A percentile compares a stretch with the other conserved stretches of the same genome.
These are phyloP conservation scores for Taphrina sp. DNA, from an alignment of 1,139 yeast genomes.

Conservation along the genomic window DNA sequence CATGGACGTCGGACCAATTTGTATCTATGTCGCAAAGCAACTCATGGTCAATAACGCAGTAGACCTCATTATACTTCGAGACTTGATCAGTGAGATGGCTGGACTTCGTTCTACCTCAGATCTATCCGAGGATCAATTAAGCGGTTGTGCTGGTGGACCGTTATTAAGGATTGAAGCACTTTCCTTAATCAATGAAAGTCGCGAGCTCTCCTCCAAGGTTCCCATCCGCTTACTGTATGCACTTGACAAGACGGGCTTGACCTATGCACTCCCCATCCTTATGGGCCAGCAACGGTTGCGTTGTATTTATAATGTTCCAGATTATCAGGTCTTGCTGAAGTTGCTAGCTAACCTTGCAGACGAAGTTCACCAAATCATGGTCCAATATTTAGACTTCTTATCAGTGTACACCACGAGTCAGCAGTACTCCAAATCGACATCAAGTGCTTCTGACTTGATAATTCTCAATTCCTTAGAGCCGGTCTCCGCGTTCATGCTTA, in stretches of 20 bases:
- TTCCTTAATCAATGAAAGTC: slow-evolving; percentile 59
- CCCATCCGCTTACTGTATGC: slow-evolving; percentile 56
- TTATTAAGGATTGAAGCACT: slow-evolving; percentile 59
- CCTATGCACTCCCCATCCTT: slow-evolving; percentile 65
- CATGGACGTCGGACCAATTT: slow-evolving; percentile 48
- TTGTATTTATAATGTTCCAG: slow-evolving; percentile 47
- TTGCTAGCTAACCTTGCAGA: slow-evolving; percentile 33
- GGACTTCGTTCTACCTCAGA: slow-evolving; percentile 72
- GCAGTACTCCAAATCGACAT: slow-evolving; percentile 47
- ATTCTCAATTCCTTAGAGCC: slow-evolving; percentile 55
- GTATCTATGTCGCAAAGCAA: slow-evolving; percentile 62
- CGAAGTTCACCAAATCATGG: slow-evolving; percentile 23
- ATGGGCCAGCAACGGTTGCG: slow-evolving; percentile 56
- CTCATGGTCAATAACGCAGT: slow-evolving; percentile 62
- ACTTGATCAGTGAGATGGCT: slow-evolving; percentile 71
- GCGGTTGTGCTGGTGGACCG: slow-evolving; percentile 65
- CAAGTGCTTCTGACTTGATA: slow-evolving; percentile 53
- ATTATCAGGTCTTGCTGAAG: slow-evolving; percentile 38
- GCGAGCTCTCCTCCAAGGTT: slow-evolving; percentile 46
- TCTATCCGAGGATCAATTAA: slow-evolving; percentile 63
- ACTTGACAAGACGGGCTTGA: slow-evolving; percentile 51
- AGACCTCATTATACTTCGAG: slow-evolving; percentile 68
- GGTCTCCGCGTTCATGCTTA: slow-evolving; percentile 73
- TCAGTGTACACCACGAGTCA: slow-evolving; percentile 37
- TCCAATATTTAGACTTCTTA: slow-evolving; percentile 24